Evolutionary conservation across 495 filamentous ascomycete species (phyloP), one percentile per base, ranked within the genome.

Genomic region (Penicillium paxilli): DNA sequence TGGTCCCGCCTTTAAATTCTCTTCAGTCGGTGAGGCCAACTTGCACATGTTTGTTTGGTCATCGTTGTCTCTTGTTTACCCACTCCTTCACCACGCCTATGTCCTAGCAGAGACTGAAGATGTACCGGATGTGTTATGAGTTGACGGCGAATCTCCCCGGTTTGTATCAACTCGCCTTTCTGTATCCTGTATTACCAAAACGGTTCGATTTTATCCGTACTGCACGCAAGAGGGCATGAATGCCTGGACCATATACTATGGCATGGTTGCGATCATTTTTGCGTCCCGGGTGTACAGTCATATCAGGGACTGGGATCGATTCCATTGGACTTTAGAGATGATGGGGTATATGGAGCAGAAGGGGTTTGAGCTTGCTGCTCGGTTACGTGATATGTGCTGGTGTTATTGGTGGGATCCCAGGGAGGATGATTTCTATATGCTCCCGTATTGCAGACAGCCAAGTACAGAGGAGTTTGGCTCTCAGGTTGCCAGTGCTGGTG

Each of bases 361-460:
- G 14, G 48, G 48, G 6, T 41, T 40, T 3, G 48, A 41, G 5
- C 14, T 12, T 41, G 48, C 48, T 51, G 48, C 28, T 41, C 48
- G 33, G 20, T 20, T 42, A 5, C 48, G 12, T 16, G 33, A 41
- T 4, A 28, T 41, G 2, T 42, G n/a, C 1, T 14, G 48, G 35
- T 19, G 30, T 20, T 51, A 51, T 51, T 51, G 48, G 48, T 51
- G n/a, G n/a, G n/a, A n/a, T n/a, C n/a, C n/a, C n/a, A n/a, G n/a
- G n/a, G n/a, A n/a, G n/a, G n/a, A n/a, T n/a, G n/a, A n/a, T n/a
- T n/a, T n/a, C n/a, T n/a, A n/a, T n/a, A n/a, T n/a, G n/a, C n/a
- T n/a, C n/a, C n/a, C n/a, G n/a, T n/a, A n/a, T n/a, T n/a, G n/a
- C n/a, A n/a, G n/a, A n/a, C n/a, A n/a, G n/a, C n/a, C n/a, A n/a